Base-by-base conservation (phyloP, 768 basidiomycete species). In the Mycena maculata region DNA sequence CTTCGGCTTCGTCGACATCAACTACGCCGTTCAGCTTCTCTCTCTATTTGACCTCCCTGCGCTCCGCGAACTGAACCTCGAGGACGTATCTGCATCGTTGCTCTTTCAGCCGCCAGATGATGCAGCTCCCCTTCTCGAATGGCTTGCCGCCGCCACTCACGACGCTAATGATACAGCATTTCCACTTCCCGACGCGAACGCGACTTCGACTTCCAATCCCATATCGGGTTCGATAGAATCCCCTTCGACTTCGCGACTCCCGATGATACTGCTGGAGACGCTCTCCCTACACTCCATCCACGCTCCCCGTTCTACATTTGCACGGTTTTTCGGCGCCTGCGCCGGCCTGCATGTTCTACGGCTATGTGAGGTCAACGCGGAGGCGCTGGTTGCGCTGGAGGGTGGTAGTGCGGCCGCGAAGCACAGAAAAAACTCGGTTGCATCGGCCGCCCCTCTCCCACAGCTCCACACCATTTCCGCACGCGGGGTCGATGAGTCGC, bases 41-140 rank as follows among this genome's bases (percentile, higher is more conserved):
- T 80, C 81, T 16, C 60, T 74, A 18, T 77, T 88, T 60, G 60
- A 53, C 16, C 52, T 85, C 16, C 85, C 86, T 1, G 67, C 72
- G 4, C 72, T 88, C 16, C 59, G 70, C 10, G 71, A 74, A 10
- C 68, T 88, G 16, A 71, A 75, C 16, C 62, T 88, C 25, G 87
- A 88, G 71, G 86, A 87, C 65, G 76, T 88, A 8, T 79, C 82
- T 0, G 76, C 73, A 9, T 78, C 74, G 30, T 73, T 87, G 39
- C 79, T 76, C 60, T 77, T 77, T 4, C 64, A 67, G 25, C 74
- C 77, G 3, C 65, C 52, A 10, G 77, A 76, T 30, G 82, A 87
- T 66, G 77, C 80, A 7, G 76, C 80, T 7, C 68, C 60, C 0
- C 47, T 88, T 27, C 58, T 87, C 31, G 70, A 78, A 22, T 79